phyloP scores from a whole-genome alignment of 192 early-diverging fungal genomes.

The Coemansia sp. region DNA sequence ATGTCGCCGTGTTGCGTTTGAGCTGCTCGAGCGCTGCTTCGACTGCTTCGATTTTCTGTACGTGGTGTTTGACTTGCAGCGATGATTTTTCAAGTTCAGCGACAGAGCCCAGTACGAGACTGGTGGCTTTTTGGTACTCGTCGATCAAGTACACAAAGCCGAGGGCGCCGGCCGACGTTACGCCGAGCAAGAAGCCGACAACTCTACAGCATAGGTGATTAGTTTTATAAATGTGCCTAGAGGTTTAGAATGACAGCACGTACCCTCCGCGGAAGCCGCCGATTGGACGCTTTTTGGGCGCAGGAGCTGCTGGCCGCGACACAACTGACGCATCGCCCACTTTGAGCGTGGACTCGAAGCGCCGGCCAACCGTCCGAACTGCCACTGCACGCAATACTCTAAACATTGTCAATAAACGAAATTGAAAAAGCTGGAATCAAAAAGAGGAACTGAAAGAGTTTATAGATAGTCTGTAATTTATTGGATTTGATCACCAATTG shows the following conservation, averaged over 20 bases:
- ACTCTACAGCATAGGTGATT: conserved; percentile 43
- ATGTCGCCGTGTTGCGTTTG: conserved; percentile 59
- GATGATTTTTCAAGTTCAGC: conserved; percentile 78
- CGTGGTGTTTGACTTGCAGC: conserved; percentile 72
- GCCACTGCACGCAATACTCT: conserved; percentile 28
- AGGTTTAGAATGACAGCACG: neutral
- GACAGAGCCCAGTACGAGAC: conserved; percentile 68
- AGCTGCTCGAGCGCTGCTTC: conserved; percentile 65
- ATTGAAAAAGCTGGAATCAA: neutral
- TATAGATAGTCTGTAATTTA: no score
- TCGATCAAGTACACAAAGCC: conserved; percentile 86
- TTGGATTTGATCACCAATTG: no score
- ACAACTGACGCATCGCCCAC: conserved; percentile 29
- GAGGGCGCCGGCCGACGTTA: conserved; percentile 66
- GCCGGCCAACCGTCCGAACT: conserved; percentile 16
- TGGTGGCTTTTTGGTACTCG: conserved; percentile 78
- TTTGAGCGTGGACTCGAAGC: conserved; percentile 50
- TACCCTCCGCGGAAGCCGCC: conserved; percentile 68
- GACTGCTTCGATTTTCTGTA: conserved; percentile 74
- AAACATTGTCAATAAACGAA: conserved; percentile 11
- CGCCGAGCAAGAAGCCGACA: conserved; percentile 77
- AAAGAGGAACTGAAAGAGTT: neutral
- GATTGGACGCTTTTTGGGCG: conserved; percentile 57
- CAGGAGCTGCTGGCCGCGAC: conserved; percentile 31
- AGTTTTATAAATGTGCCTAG: no score